phyloP scores from a whole-genome alignment of 176 grass and related monocot species.

The Saccharum officinarum region DNA sequence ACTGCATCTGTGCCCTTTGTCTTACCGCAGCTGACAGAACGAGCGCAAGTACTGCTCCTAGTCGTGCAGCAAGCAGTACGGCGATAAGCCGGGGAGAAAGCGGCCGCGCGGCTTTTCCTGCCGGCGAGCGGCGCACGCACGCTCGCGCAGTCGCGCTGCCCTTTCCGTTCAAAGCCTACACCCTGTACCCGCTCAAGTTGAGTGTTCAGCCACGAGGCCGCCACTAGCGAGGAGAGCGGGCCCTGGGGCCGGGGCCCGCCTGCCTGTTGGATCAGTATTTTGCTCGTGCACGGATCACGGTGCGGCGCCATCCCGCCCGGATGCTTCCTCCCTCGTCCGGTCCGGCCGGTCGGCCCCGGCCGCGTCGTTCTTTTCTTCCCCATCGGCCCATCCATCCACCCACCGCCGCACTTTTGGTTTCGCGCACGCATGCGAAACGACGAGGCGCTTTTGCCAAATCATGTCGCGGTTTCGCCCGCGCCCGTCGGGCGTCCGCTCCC shows the following conservation, averaged over 20 bases:
- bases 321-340: background rate
- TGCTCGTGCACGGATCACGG: background rate
- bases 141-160: background rate
- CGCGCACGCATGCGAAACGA: background rate
- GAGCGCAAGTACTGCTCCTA: background rate
- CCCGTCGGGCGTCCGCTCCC: too few species aligned
- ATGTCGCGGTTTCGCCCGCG: background rate
- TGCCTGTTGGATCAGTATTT: background rate
- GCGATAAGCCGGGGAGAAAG: background rate
- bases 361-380: background rate
- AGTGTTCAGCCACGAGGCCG: background rate
- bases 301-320: background rate
- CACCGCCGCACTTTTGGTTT: background rate
- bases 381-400: background rate
- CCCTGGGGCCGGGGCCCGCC: background rate
- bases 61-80: background rate
- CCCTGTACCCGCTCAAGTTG: background rate
- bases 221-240: background rate
- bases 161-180: background rate
- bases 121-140: background rate
- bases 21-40: background rate
- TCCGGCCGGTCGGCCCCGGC: too few species aligned
- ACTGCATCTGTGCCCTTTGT: background rate
- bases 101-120: background rate
- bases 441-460: background rate